Evolutionary conservation across 2,329 filamentous ascomycete species (phyloP).

Genomic region (Phialocephala sp.): DNA sequence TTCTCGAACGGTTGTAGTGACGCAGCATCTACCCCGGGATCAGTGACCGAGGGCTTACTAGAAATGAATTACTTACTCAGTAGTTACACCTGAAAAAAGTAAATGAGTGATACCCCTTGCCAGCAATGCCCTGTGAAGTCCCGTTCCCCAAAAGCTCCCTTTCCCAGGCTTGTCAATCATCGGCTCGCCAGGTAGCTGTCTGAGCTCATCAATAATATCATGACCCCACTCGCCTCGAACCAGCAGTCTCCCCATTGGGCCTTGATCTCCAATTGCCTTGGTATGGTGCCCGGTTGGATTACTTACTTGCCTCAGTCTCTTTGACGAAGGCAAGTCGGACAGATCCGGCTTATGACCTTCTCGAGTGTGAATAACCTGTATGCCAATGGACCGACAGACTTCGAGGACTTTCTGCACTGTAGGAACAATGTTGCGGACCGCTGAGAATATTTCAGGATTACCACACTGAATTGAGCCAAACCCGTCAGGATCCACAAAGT

Average conservation of each 20-base stretch:
- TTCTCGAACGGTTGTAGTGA: constrained; percentile 60
- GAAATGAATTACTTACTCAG: constrained; percentile 47
- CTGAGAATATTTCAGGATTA: constrained; percentile 48
- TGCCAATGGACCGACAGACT: constrained; percentile 47
- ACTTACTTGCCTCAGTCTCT: constrained; percentile 54
- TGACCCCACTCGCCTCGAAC: constrained; percentile 63
- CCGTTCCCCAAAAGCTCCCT: constrained; percentile 63
- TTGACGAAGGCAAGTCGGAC: constrained; percentile 59
- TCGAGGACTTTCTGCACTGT: constrained; percentile 50
- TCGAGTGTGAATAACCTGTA: constrained; percentile 56
- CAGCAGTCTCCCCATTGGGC: constrained; percentile 62
- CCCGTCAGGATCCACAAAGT: constrained; percentile 55
- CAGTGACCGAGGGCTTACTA: constrained; percentile 15
- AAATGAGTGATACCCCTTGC: constrained; percentile 62
- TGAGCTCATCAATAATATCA: constrained; percentile 56
- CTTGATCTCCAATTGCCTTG: constrained; percentile 56
- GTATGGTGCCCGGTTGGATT: constrained; percentile 49
- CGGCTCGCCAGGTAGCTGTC: constrained; percentile 40
- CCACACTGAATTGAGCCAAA: constrained; percentile 58
- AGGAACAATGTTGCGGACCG: constrained; percentile 52
- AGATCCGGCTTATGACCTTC: constrained; percentile 61
- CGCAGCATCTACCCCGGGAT: constrained; percentile 51
- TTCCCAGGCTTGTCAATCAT: constrained; percentile 50
- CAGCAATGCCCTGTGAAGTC: constrained; percentile 57
- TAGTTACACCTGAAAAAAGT: constrained; percentile 62